A percentile compares a stretch with the other conserved stretches of the same genome.
Conservation (phyloP, 345 rosid species). For the Syzygium grande region DNA sequence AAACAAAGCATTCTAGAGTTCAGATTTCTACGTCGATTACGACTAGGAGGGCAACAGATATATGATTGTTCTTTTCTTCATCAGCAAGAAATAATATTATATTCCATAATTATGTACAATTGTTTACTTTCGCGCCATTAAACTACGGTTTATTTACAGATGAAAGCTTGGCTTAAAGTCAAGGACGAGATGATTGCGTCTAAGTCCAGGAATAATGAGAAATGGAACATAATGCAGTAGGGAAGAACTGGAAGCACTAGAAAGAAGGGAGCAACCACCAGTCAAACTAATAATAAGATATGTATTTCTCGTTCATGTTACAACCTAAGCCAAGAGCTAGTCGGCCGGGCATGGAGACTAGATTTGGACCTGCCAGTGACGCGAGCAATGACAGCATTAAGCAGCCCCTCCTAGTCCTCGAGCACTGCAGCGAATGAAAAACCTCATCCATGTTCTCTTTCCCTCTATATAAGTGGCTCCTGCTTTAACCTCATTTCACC, state of each 20-base stretch:
- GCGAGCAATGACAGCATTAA: not conserved
- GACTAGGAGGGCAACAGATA: not conserved
- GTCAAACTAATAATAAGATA: not conserved
- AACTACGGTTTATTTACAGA: not conserved
- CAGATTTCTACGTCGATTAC: no score
- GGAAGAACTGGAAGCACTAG: not conserved
- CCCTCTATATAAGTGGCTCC: not conserved
- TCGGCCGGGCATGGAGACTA: not conserved
- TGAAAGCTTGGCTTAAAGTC: not conserved
- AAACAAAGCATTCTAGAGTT: not conserved
- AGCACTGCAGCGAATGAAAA: not conserved
- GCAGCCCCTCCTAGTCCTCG: not conserved
- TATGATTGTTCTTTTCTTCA: no score
- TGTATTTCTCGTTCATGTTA: not conserved
- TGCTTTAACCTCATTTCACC: not conserved
- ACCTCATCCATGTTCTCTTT: not conserved
- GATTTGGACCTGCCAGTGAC: not conserved
- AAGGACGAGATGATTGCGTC: not conserved
- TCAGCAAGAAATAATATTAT: not conserved
- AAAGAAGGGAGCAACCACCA: not conserved
- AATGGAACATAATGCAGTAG: not conserved
- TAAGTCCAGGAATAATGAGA: not conserved
- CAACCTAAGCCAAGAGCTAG: not conserved
- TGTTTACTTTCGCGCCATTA: not conserved
- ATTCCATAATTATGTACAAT: not conserved